Base-by-base conservation (phyloP, 75 land plant genomes). In the Pseudotsuga menziesii region DNA sequence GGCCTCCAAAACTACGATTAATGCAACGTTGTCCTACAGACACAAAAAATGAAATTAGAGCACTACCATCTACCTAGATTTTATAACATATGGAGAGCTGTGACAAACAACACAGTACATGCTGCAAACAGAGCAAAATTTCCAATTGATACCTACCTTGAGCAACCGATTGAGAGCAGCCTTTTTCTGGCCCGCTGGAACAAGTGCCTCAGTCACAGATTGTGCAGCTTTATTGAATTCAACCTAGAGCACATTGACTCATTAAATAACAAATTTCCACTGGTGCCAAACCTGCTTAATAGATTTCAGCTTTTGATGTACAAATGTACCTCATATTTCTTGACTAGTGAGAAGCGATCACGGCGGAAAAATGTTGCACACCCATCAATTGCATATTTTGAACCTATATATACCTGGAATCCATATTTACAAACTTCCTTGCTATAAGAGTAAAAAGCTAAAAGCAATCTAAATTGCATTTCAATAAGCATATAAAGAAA, bases 311-410 rank as follows among this genome's bases (percentile, higher is more conserved):
- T 61, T 25, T n/a, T 17, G 25, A 8, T 7, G 12, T n/a, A 72
- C 20, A 75, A 58, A 29, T 3, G 12, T 15, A 88, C 89, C 89
- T 88, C 89, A 75, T 82, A 82, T 79, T 80, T 88, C 26, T 77
- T 78, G 22, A 88, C 82, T 56, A 82, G 69, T 52, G 72, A 80
- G 59, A 88, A 88, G 15, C 83, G 84, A 19, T 88, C 82, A 52
- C 78, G 63, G 26, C 87, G 76, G 75, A 78, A 88, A 78, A 85
- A 88, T 26, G 80, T 88, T 60, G 89, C 87, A 80, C 89, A 88
- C 35, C 89, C 89, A 80, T 88, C 89, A 71, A 69, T 82, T 61
- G 78, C 80, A 79, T 75, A 78, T 61, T 54, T 70, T 32, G 58
- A 44, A 59, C 78, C 76, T n/a, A 83, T 83, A 78, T 84, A 87